phyloP scores from a whole-genome alignment of 2,329 filamentous ascomycete genomes.

The Neofusicoccum parvum region DNA sequence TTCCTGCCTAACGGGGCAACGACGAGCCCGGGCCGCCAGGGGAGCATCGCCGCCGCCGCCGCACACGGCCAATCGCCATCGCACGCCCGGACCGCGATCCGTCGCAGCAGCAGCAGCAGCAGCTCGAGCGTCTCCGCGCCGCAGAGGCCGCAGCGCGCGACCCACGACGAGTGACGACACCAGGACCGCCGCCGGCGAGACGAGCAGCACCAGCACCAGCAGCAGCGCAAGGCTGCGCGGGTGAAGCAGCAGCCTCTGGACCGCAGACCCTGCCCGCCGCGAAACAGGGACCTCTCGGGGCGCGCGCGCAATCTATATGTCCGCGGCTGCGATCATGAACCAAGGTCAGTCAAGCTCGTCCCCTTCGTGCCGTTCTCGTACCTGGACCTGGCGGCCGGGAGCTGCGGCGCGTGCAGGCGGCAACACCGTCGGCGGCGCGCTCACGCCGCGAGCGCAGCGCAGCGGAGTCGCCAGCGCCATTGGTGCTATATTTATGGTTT shows the following conservation, averaged over 20 bases:
- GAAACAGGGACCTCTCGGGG: conserved; percentile 67
- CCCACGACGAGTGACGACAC: background rate
- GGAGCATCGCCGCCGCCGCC: background rate
- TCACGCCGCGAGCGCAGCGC: background rate
- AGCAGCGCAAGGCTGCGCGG: too few species aligned
- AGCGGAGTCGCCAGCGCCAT: conserved; percentile 1
- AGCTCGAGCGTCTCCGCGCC: too few species aligned
- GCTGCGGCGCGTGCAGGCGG: background rate
- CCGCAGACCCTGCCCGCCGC: conserved; percentile 61
- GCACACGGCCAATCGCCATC: too few species aligned
- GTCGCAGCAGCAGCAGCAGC: background rate
- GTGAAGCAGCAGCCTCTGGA: too few species aligned
- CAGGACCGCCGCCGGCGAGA: background rate
- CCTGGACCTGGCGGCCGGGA: conserved; percentile 7
- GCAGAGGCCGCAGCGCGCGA: background rate
- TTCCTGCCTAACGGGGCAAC: conserved; percentile 17
- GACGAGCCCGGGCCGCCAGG: background rate
- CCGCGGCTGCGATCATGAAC: conserved; percentile 18
- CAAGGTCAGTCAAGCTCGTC: conserved; percentile 18
- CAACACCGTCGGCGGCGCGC: background rate
- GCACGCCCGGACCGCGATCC: background rate
- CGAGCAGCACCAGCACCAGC: background rate
- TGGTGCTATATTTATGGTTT: conserved; percentile 21
- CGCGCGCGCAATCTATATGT: conserved; percentile 18
- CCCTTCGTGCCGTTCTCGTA: conserved; percentile 14